Evolutionary conservation across 1,284 basidiomycete genomes (phyloP).

Genomic region (Tilletiopsis washingtonensis): DNA sequence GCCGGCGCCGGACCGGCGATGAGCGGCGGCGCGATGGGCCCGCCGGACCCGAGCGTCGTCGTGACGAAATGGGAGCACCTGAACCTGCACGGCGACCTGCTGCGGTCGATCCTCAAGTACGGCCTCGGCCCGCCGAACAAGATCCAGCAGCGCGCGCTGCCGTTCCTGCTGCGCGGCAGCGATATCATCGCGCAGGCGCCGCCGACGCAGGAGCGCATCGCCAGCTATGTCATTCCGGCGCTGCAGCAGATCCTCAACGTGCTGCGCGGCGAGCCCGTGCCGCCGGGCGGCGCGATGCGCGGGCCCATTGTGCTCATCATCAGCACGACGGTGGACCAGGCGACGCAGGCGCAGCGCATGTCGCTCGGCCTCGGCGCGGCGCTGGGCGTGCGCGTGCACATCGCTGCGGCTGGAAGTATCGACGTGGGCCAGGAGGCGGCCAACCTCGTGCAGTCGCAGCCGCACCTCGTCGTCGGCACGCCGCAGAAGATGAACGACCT

Average conservation of each 20-base stretch:
- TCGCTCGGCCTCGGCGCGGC: constrained; percentile 85
- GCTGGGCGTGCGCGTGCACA: constrained; percentile 35
- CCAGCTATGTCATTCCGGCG: constrained; percentile 61
- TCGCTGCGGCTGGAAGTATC: constrained; percentile 23
- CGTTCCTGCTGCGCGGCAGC: constrained; percentile 82
- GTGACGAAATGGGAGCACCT: constrained; percentile 96
- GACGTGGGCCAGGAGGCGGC: constrained; percentile 29
- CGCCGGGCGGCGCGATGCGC: constrained; percentile 56
- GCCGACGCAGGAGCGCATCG: constrained; percentile 94
- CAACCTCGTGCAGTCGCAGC: constrained; percentile 45
- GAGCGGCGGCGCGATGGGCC: constrained; percentile 5
- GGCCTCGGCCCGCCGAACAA: constrained; percentile 97
- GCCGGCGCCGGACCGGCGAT: background rate
- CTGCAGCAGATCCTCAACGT: constrained; percentile 34
- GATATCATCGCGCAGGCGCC: constrained; percentile 98
- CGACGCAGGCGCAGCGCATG: constrained; percentile 94
- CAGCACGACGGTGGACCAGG: constrained; percentile 95
- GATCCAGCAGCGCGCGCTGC: constrained; percentile 91
- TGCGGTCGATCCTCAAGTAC: constrained; percentile 83
- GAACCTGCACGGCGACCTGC: constrained; percentile 71
- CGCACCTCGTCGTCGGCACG: constrained; percentile 91
- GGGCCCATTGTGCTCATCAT: constrained; percentile 60
- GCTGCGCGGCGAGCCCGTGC: constrained; percentile 17
- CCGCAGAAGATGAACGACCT: constrained; percentile 90
- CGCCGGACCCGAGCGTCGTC: constrained; percentile 57